Evolutionary conservation across 345 rosid genomes (phyloP).

Genomic region (Cardiospermum halicacabum): DNA sequence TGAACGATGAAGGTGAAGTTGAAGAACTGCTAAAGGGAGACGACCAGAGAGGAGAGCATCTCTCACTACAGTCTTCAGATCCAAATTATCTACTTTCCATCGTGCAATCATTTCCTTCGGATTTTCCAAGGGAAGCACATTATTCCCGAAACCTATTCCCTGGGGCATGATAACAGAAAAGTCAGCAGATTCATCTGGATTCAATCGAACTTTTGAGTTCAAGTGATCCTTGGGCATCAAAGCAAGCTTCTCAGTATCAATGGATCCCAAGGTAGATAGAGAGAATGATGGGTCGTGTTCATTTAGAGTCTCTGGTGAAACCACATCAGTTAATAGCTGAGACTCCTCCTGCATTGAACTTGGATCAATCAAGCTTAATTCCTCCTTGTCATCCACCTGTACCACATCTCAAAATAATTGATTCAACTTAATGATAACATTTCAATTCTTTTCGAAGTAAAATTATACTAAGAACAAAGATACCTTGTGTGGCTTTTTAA

Average conservation of each 20-base stretch:
- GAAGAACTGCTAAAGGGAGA: slow-evolving; percentile 96
- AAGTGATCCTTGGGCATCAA: slow-evolving; percentile 43
- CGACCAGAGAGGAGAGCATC: slow-evolving; percentile 94
- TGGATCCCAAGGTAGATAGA: slow-evolving; percentile 17
- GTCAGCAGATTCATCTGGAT: slow-evolving; percentile 41
- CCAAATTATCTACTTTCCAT: slow-evolving; percentile 81
- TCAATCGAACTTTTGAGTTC: slow-evolving; percentile 33
- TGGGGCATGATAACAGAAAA: slow-evolving; percentile 50
- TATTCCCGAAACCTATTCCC: slow-evolving; percentile 37
- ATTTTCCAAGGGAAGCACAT: slow-evolving; percentile 73
- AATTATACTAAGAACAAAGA: slow-evolving; percentile 37
- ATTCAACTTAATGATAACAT: slow-evolving; percentile 19
- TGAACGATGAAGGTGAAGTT: slow-evolving; percentile 85
- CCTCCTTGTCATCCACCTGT: slow-evolving; percentile 52
- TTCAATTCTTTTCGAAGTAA: neutral
- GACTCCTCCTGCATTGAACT: slow-evolving; percentile 42
- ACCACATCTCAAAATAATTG: slow-evolving; percentile 18
- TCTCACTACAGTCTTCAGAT: slow-evolving; percentile 80
- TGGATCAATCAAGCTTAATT: slow-evolving; percentile 37
- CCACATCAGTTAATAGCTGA: slow-evolving; percentile 47
- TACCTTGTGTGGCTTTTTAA: slow-evolving; percentile 66
- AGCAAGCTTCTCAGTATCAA: slow-evolving; percentile 42
- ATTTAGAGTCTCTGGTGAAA: slow-evolving; percentile 31
- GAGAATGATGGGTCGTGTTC: slow-evolving; percentile 30
- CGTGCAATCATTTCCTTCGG: slow-evolving; percentile 97